These are phyloP conservation scores for Chondrostereum purpureum DNA, from an alignment of 1,284 basidiomycete genomes.

Conservation along the genomic window DNA sequence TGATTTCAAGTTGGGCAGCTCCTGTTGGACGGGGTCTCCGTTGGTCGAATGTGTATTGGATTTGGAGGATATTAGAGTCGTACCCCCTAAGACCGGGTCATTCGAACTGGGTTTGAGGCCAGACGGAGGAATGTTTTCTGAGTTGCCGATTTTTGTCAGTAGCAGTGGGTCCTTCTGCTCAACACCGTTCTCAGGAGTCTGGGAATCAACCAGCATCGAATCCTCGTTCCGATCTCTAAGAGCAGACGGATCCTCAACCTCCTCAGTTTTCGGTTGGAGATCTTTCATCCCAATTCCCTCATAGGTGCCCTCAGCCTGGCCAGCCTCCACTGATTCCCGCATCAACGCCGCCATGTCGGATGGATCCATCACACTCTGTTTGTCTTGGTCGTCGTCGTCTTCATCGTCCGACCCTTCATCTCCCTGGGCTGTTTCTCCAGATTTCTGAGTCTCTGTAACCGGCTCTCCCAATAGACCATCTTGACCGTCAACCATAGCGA, in stretches of 20 bases:
- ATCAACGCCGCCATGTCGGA: conserved; percentile 44
- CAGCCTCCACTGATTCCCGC: conserved; percentile 44
- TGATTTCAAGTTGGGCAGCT: conserved; percentile 25
- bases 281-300: conserved; percentile 27
- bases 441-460: conserved; percentile 13
- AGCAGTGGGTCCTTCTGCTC: neutral
- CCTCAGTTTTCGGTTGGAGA: conserved; percentile 54
- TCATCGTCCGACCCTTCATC: conserved; percentile 54
- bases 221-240: conserved; percentile 28
- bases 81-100: conserved; percentile 42
- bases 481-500: conserved; percentile 25
- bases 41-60: conserved; percentile 29
- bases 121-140: neutral
- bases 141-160: neutral
- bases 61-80: conserved; percentile 18
- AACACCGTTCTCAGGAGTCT: conserved; percentile 4
- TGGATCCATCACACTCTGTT: conserved; percentile 47
- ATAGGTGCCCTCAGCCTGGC: conserved; percentile 19
- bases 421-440: conserved; percentile 29
- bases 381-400: conserved; percentile 55
- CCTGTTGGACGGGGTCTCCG: conserved; percentile 21
- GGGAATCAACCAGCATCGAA: conserved; percentile 31
- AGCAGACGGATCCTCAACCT: conserved; percentile 50
- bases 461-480: conserved; percentile 7
- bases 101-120: conserved; percentile 32